Evolutionary conservation across 176 grass and related monocot genomes (phyloP).

Genomic region (Triticum timopheevii): DNA sequence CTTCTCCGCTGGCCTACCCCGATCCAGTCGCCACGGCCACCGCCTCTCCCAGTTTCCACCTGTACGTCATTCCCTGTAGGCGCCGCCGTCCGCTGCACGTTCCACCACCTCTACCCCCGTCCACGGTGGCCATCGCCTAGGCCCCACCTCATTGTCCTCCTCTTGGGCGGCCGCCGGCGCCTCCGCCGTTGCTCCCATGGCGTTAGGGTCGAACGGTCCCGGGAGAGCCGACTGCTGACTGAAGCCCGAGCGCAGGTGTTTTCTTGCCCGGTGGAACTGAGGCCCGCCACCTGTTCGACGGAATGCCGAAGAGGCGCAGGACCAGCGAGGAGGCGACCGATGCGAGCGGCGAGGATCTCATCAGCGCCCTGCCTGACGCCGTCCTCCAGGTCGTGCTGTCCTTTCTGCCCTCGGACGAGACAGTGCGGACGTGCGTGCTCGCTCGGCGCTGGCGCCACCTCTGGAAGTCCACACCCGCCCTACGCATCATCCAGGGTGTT

Average conservation of each 20-base stretch:
- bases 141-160: not conserved
- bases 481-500: not conserved
- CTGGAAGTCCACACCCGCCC: not conserved
- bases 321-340: not conserved
- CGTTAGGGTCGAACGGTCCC: not conserved
- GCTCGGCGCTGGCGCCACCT: slow-evolving; percentile 7
- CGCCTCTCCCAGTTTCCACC: not conserved
- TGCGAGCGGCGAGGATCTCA: not conserved
- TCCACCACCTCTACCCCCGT: not conserved
- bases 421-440: not conserved
- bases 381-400: not conserved
- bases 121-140: not conserved
- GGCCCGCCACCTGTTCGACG: not conserved
- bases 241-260: not conserved
- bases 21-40: not conserved
- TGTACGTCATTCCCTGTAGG: not conserved
- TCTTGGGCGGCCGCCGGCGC: not conserved
- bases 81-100: not conserved
- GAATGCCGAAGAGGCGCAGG: not conserved
- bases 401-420: not conserved
- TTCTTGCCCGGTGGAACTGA: not conserved
- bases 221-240: not conserved
- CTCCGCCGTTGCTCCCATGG: not conserved
- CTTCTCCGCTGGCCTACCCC: not conserved
- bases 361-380: slow-evolving; percentile 12